Percentiles rank a stretch among this genome's conserved stretches.
Evolutionary conservation across 2,329 filamentous ascomycete species (phyloP).

Genomic region (Fusarium lyarnte): DNA sequence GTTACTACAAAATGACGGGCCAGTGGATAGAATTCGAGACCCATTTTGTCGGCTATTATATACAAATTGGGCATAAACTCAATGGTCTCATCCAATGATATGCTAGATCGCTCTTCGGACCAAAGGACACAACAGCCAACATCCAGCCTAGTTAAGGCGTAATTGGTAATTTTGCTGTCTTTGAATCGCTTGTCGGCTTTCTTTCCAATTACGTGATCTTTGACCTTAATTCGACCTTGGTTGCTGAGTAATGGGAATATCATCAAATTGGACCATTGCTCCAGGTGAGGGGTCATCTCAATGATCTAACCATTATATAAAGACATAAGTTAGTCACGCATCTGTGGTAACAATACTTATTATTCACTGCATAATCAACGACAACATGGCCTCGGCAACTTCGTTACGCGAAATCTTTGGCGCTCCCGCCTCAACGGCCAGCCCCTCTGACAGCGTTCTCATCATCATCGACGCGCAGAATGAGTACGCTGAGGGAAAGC

Average conservation of each 20-base stretch:
- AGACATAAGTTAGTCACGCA: too few species aligned
- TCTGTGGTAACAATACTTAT: too few species aligned
- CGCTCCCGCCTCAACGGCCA: slow-evolving; percentile 63
- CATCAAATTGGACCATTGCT: background rate
- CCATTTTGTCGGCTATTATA: background rate
- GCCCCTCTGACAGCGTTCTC: slow-evolving; percentile 66
- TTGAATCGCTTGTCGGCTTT: rapidly evolving
- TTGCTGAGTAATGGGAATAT: slow-evolving; percentile 9
- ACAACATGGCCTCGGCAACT: slow-evolving; percentile 3
- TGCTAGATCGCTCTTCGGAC: background rate
- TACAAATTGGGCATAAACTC: background rate
- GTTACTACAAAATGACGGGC: background rate
- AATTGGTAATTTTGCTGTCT: background rate
- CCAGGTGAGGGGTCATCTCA: background rate
- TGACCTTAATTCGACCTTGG: background rate
- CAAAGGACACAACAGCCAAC: background rate
- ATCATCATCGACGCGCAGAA: slow-evolving; percentile 78
- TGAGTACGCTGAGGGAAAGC: slow-evolving; percentile 69
- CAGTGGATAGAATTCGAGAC: too few species aligned
- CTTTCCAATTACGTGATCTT: background rate
- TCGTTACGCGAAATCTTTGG: slow-evolving; percentile 52
- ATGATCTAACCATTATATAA: background rate
- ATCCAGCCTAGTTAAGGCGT: background rate
- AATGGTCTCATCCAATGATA: background rate
- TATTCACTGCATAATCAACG: background rate